Evolutionary conservation across 371 early-diverging fungal species (phyloP), one percentile per base, ranked within the genome.

Genomic region (Chytridium lagenaria): DNA sequence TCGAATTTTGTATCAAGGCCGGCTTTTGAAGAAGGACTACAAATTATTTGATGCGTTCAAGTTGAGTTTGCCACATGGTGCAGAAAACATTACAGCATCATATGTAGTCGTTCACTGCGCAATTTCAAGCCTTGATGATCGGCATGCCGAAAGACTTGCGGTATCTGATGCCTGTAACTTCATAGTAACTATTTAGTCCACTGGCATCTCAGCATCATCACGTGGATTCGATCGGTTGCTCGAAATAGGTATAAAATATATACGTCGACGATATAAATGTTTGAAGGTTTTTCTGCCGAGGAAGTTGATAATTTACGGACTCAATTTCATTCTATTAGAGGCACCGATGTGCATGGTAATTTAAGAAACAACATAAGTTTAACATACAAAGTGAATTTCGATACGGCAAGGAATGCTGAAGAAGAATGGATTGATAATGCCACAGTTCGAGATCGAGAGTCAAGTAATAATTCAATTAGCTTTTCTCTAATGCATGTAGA

Each of bases 391-490:
- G 78, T 70, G 10, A 68, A 61, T 19, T 22, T 33, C 23, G 74
- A 71, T 15, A 44, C 30, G 77, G 52, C 81, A 83, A 70, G 86
- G 83, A 40, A 77, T 82, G 69, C 84, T 2, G 91, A 92, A 63
- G 91, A 92, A 59, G 90, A 88, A 57, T 92, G 92, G 91, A 90
- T 90, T 76, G 92, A 92, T 36, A 87, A 86, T 73, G 83, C 86
- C 33, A 59, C 50, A 44, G n/a, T n/a, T 26, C 1, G 49, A 33
- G 19, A 59, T 30, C 57, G 36, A 30, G 44, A 19, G 28, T 1
- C 31, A 3, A 19, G 3, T 0, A 15, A 12, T 0, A 80, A 75
- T 66, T 28, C 1, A 39, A 26, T 44, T n/a, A 19, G 50, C 30
- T 69, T 30, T 51, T 51, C n/a, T 31, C 31, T 30, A 7, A 33